Base-by-base conservation (phyloP, 2,329 filamentous ascomycete species). In the Fusarium globosum region DNA sequence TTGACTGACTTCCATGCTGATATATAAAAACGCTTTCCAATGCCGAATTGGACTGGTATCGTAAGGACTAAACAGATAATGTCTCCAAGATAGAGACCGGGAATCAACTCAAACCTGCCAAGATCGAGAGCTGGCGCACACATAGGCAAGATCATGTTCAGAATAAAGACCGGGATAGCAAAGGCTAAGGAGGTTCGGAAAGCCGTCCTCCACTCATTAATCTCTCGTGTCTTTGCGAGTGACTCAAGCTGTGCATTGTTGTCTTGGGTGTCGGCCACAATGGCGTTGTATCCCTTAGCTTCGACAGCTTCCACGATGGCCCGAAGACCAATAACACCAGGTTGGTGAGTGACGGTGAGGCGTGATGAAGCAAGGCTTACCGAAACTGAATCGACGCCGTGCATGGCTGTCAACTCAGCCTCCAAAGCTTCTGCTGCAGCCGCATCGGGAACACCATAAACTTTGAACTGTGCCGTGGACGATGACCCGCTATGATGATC, bases 221-320 rank as follows among this genome's bases (percentile, higher is more conserved):
- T 97, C 82, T 99, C 96, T 76, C 94, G 94, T 0, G 96, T 98
- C 84, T 99, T 99, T 14, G 96, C 93, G 6, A 99, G 88, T 3
- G 96, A 98, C 81, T 98, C 95, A 5, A 99, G 88, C 80, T 99
- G 96, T 2, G 96, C 96, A 79, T 97, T 97, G 81, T 97, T 98
- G 83, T 99, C 96, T 77, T 98, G 94, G 60, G 91, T 93, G 74
- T 98, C 96, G 2, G 95, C 92, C 16, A 98, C 89, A 6, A 99
- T 86, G 3, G 96, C 96, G 80, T 98, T 97, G 81, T 93, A 94
- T 4, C 96, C 95, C 26, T 90, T 86, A n/a, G 87, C 86, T 82
- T 99, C 96, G 48, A 98, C 90, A 1, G 89, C 85, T 77, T 95
- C 94, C 13, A 98, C 96, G 39, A 98, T 88, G 8, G 89, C 90